phyloP scores from a whole-genome alignment of 805 yeast species.

The Wickerhamiella shivajii region DNA sequence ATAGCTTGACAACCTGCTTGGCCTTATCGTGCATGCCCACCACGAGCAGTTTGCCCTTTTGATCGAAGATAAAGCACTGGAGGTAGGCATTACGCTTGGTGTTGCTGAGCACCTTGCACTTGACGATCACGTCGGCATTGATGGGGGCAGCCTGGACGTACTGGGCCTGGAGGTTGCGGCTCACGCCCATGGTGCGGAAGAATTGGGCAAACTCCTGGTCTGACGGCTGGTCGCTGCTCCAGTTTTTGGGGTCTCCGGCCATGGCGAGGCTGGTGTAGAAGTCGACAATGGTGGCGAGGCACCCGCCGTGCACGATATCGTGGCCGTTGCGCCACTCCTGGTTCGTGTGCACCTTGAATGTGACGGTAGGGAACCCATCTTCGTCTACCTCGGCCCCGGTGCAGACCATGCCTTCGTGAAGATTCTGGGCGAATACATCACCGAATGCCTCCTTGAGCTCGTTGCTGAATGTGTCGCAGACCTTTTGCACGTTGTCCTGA shows the following conservation, averaged over 20 bases:
- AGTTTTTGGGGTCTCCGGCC: slow-evolving; percentile 18
- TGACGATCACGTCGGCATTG: slow-evolving; percentile 13
- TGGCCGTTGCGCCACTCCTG: slow-evolving; percentile 15
- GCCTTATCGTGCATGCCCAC: slow-evolving; percentile 23
- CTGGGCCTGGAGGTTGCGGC: slow-evolving; percentile 20
- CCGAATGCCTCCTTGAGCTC: slow-evolving; percentile 6
- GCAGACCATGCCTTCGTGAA: slow-evolving; percentile 12
- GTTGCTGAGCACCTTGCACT: slow-evolving; percentile 17
- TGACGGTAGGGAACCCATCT: slow-evolving; percentile 12
- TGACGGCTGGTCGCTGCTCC: slow-evolving; percentile 12
- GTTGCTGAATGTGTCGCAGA: slow-evolving; percentile 6
- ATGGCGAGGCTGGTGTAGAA: slow-evolving; percentile 16
- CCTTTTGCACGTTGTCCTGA: slow-evolving; percentile 1
- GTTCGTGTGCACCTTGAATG: slow-evolving; percentile 15
- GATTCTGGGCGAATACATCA: slow-evolving; percentile 11
- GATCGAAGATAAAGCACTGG: slow-evolving; percentile 13
- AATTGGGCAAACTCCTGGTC: slow-evolving; percentile 13
- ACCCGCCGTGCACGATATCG: slow-evolving; percentile 24
- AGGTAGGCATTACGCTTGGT: slow-evolving; percentile 19
- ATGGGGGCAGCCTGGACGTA: slow-evolving; percentile 22
- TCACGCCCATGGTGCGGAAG: slow-evolving; percentile 15
- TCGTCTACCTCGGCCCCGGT: slow-evolving; percentile 11
- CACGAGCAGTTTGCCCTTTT: slow-evolving; percentile 15
- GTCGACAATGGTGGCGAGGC: slow-evolving; percentile 21
- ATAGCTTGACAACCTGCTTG: slow-evolving; percentile 9